These are phyloP conservation scores for Pelargonium fulgidum DNA, from an alignment of 441 rosid species.

Conservation along the genomic window DNA sequence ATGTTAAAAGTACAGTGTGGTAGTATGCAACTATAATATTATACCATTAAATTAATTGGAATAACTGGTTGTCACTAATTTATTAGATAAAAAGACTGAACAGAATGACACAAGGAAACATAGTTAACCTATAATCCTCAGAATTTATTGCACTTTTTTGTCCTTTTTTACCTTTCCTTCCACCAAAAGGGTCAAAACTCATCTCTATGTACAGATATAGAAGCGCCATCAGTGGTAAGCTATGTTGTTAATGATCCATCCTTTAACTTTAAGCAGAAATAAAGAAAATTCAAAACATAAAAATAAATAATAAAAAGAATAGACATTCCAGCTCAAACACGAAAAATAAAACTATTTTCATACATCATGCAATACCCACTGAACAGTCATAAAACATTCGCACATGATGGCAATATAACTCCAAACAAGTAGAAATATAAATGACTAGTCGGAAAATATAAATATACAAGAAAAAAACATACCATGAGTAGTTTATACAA, in stretches of 20 bases:
- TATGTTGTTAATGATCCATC: not conserved
- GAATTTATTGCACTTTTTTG: too few species aligned
- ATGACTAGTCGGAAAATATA: not conserved
- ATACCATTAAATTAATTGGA: too few species aligned
- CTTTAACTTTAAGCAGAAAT: not conserved
- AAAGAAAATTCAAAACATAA: too few species aligned
- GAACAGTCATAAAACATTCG: not conserved
- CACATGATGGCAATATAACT: not conserved
- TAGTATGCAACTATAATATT: too few species aligned
- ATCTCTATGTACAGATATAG: not conserved
- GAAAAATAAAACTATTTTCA: not conserved
- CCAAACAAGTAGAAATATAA: not conserved
- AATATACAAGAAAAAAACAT: slow-evolving; percentile 19
- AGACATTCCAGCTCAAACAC: not conserved
- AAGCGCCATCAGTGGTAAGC: not conserved
- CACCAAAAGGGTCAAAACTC: not conserved
- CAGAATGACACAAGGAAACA: too few species aligned
- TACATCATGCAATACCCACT: not conserved
- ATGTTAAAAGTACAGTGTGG: too few species aligned
- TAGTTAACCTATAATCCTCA: too few species aligned
- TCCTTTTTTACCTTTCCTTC: not conserved
- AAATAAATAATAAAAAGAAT: not conserved
- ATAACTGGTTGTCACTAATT: too few species aligned
- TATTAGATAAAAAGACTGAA: too few species aligned
- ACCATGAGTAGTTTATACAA: slow-evolving; percentile 76